Evolutionary conservation across 2,329 filamentous ascomycete genomes (phyloP).

Genomic region (Exophiala viscosa): DNA sequence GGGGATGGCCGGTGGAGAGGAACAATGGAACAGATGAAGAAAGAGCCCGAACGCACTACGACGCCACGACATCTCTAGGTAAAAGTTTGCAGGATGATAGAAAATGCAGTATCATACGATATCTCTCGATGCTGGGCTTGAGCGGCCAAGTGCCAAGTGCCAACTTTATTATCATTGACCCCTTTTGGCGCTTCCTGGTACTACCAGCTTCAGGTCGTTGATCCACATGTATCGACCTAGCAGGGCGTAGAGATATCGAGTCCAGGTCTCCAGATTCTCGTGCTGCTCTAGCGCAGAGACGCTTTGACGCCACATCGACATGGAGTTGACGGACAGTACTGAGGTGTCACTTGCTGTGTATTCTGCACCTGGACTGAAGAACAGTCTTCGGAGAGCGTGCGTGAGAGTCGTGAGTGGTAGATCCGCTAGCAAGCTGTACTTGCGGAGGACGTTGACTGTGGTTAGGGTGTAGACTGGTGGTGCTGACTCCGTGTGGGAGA

Average conservation of each 20-base stretch:
- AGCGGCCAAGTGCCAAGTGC: too few species aligned
- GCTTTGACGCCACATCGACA: neutral
- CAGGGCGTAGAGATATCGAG: neutral
- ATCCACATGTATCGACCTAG: neutral
- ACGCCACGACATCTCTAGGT: too few species aligned
- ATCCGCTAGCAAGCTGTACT: neutral
- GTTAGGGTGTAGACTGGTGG: neutral
- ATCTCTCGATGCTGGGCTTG: too few species aligned
- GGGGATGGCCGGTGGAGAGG: too few species aligned
- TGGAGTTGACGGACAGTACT: neutral
- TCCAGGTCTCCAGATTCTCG: neutral
- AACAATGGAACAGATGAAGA: too few species aligned
- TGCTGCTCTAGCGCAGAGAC: neutral
- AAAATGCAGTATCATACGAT: too few species aligned
- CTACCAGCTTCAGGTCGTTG: neutral
- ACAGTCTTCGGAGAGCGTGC: neutral
- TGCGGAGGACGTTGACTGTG: neutral
- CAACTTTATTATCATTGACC: too few species aligned
- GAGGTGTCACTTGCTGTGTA: neutral
- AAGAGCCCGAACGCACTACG: too few species aligned
- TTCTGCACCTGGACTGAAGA: neutral
- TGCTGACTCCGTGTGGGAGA: neutral
- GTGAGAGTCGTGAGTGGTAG: neutral
- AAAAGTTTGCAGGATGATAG: too few species aligned
- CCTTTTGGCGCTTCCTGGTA: too few species aligned